Evolutionary conservation across 805 yeast species (phyloP).

Genomic region (Debaryomyces prosopidis): DNA sequence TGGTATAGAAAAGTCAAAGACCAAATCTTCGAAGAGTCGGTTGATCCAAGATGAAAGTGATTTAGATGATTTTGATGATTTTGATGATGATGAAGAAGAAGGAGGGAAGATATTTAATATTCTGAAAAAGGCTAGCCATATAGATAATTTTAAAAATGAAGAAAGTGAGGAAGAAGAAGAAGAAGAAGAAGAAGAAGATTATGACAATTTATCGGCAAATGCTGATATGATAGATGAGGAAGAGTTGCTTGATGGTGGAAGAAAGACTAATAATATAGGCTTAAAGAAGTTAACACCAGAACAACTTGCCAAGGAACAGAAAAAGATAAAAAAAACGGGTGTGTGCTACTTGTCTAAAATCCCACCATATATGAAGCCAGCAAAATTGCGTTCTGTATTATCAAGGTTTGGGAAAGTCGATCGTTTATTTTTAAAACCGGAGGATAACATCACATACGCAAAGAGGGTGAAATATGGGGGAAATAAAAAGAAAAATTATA

Average conservation of each 20-base stretch:
- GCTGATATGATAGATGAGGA: constrained; percentile 11
- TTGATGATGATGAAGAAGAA: constrained; percentile 14
- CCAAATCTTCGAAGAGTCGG: neutral
- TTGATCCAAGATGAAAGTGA: constrained; percentile 8
- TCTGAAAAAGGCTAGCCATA: constrained; percentile 2
- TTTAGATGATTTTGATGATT: constrained; percentile 8
- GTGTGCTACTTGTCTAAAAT: constrained; percentile 88
- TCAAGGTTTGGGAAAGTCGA: constrained; percentile 85
- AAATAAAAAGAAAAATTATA: constrained; percentile 80
- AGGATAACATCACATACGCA: constrained; percentile 63
- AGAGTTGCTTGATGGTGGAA: constrained; percentile 18
- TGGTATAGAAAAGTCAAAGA: neutral
- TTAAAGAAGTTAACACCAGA: constrained; percentile 58
- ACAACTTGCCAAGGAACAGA: constrained; percentile 54
- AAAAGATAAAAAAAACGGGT: constrained; percentile 70
- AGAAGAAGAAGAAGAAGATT: constrained; percentile 12
- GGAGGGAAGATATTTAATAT: constrained; percentile 5
- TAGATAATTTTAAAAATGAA: constrained; percentile 1
- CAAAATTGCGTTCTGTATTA: constrained; percentile 79
- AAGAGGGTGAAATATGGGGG: constrained; percentile 85
- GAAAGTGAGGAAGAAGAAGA: constrained; percentile 9
- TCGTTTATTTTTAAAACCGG: constrained; percentile 84
- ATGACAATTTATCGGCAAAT: constrained; percentile 5
- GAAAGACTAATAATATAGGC: constrained; percentile 23
- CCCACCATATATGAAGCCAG: constrained; percentile 98